Evolutionary conservation across 176 grass and related monocot species (phyloP).

Genomic region (Raddia distichophylla): DNA sequence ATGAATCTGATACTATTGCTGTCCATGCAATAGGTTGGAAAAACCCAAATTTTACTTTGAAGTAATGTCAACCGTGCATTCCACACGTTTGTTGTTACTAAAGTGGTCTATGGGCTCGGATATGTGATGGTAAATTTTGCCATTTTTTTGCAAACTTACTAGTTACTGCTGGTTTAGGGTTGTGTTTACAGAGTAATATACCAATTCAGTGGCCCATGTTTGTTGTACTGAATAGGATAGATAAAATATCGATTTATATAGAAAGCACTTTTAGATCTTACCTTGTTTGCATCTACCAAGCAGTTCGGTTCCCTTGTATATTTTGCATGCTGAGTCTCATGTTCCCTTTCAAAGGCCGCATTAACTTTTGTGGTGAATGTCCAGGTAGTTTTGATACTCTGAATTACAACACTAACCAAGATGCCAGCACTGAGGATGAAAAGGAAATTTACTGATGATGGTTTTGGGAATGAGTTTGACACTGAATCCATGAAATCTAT

Average conservation of each 20-base stretch:
- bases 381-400: constrained; percentile 11
- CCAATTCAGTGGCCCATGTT: neutral
- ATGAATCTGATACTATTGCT: constrained; percentile 6
- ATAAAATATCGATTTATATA: neutral
- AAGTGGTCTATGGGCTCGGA: neutral
- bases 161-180: neutral
- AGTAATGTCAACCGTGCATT: neutral
- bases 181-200: neutral
- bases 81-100: constrained; percentile 1
- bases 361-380: constrained; percentile 26
- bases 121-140: neutral
- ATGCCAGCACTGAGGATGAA: constrained; percentile 80
- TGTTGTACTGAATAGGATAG: constrained; percentile 2
- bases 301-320: neutral
- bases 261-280: neutral
- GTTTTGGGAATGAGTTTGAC: constrained; percentile 41
- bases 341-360: neutral
- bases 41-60: neutral
- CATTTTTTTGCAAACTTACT: neutral
- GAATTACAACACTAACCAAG: constrained; percentile 34
- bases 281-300: constrained; percentile 6
- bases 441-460: constrained; percentile 50
- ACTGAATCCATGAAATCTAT: constrained; percentile 39
- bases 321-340: constrained; percentile 4
- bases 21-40: neutral